Evolutionary conservation across 495 filamentous ascomycete species (phyloP), one percentile per base, ranked within the genome.

Genomic region (Daldinia childiae): DNA sequence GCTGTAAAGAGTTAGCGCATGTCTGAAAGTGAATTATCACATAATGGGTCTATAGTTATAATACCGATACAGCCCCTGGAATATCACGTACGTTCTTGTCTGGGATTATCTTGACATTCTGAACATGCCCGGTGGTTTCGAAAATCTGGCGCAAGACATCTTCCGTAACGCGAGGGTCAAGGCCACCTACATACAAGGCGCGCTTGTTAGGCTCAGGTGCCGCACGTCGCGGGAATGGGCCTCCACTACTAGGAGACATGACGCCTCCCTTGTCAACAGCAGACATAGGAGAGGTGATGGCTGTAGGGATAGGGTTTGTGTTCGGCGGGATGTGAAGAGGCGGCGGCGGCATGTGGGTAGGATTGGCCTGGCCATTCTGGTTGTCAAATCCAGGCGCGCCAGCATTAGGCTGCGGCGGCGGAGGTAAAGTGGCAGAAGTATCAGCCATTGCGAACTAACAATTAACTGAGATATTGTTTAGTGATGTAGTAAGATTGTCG

Each of bases 161-260:
- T 77, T 99, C 95, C 34, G 95, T 98, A 50, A 98, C 95, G 57
- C 95, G 88, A 36, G 93, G 93, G 78, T 99, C 96, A 69, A 99
- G 84, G 54, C 95, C 95, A 34, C 95, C 95, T 51, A 99, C 94
- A 72, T 99, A 99, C 51, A 99, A 84, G 45, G 95, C 95, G 73
- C 96, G 87, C 87, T 99, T 99, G 85, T 99, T 99, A 48, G 95
- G 95, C 82, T 99, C 95, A 57, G 95, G 95, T 17, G 95, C 95
- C 32, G 94, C 92, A 72, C 95, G 94, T 74, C 95, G 93, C 52
- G 93, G 90, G 73, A 91, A 95, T 55, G 92, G 90, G 50, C 90
- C 92, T 52, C 87, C 88, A 66, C 89, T 92, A 74, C 88, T 90
- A 38, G 93, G 92, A 43, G 94, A 97, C 85, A 95, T 90, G 79